Evolutionary conservation across 257 asterid species (phyloP), one percentile per base, ranked within the genome.

Genomic region (Solanum appendiculatum): DNA sequence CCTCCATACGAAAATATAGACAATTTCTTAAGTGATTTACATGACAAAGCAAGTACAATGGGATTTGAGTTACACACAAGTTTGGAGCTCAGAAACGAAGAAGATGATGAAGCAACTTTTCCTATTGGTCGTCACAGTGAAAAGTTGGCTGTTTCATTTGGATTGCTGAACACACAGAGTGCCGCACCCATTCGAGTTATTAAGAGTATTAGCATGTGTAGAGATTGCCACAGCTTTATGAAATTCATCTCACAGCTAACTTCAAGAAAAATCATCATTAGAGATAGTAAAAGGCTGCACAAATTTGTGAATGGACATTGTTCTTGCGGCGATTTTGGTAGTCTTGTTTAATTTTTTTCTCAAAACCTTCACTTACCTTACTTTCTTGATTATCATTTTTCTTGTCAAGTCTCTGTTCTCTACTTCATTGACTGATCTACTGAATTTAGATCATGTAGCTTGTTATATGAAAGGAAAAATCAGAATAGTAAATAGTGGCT

Each of bases 231-330:
- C 87, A 88, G 54, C 91, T 97, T 97, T 85, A 91, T 94, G 72
- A 94, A 95, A 86, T 46, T 88, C 14, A 91, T 93, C 74, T 97
- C 99, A 13, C 18, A 78, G 36, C 85, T 93, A 90, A 94, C 92
- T 84, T 88, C 91, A 39, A 91, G 96, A 89, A 93, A 90, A 70
- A 92, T 97, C 69, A 89, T 95, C 20, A 85, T 97, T 84, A 89
- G 98, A 66, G 99, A 97, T 87, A 92, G 95, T 86, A 94, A 94
- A 92, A 90, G 95, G 83, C 93, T 93, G 88, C 99, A 97, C 87
- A 95, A 83, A 87, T 95, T 97, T 93, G 90, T 60, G 42, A 68
- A 89, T 82, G 98, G 98, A 51, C 36, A 89, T 21, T 97, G 99
- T 87, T 94, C 98, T 5, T 97, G 98, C 92, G 97, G 98, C 78